These are phyloP conservation scores for Penicillium daleae DNA, from an alignment of 495 filamentous ascomycete genomes.

Conservation along the genomic window DNA sequence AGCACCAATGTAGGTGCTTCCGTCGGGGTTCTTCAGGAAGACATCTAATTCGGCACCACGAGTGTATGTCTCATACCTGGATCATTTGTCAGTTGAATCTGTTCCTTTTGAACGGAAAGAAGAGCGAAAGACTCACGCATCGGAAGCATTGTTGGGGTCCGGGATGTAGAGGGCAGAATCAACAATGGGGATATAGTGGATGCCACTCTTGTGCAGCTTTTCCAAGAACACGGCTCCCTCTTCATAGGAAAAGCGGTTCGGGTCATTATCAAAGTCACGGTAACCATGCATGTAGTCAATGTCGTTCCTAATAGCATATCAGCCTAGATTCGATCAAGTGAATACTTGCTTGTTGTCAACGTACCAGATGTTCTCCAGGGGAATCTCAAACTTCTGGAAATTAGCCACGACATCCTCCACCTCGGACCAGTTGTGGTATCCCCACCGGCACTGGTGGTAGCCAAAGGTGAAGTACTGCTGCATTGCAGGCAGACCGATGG, in stretches of 20 bases:
- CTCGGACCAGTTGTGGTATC: conserved; percentile 61
- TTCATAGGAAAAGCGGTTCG: conserved; percentile 48
- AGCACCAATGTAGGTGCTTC: conserved; percentile 63
- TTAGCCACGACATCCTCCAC: conserved; percentile 60
- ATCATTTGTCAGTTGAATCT: background rate
- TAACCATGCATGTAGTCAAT: conserved; percentile 64
- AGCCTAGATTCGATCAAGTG: background rate
- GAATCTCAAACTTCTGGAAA: conserved; percentile 63
- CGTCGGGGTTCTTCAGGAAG: conserved; percentile 66
- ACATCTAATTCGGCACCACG: conserved; percentile 66
- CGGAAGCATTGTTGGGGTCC: conserved; percentile 69
- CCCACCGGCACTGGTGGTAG: conserved; percentile 69
- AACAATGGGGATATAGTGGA: conserved; percentile 84
- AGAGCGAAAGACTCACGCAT: conserved; percentile 53
- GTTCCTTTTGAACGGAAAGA: background rate
- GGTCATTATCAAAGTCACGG: conserved; percentile 63
- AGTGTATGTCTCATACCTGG: conserved; percentile 65
- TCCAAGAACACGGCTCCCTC: conserved; percentile 64
- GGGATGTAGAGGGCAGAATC: conserved; percentile 81
- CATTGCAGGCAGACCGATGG: conserved; percentile 63
- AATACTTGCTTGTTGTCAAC: conserved; percentile 1
- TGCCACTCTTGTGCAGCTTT: conserved; percentile 64
- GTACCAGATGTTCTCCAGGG: conserved; percentile 70
- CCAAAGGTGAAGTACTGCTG: conserved; percentile 66
- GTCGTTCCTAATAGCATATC: conserved; percentile 46